These are phyloP conservation scores for Suhomyces atakaporum DNA, from an alignment of 1,139 yeast genomes.

Conservation along the genomic window DNA sequence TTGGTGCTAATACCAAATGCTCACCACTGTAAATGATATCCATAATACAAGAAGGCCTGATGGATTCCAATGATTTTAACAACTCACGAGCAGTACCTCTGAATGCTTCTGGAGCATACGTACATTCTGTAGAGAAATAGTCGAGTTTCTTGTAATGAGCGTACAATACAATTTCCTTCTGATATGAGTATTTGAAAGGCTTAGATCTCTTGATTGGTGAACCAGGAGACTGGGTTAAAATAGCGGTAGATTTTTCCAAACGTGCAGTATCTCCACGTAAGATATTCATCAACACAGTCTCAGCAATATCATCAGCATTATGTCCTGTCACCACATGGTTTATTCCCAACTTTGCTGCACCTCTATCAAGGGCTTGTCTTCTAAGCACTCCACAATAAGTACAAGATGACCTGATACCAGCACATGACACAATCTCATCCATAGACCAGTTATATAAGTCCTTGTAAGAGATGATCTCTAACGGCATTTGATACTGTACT, in stretches of 20 bases:
- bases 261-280: conserved; percentile 96
- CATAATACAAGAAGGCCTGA: conserved; percentile 89
- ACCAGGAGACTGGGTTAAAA: conserved; percentile 77
- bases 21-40: conserved; percentile 96
- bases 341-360: conserved; percentile 86
- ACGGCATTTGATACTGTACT: conserved; percentile 81
- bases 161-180: conserved; percentile 94
- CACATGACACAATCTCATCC: conserved; percentile 96
- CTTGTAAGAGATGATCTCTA: conserved; percentile 86
- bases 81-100: conserved; percentile 95
- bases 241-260: conserved; percentile 84
- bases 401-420: conserved; percentile 92
- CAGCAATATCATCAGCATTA: conserved; percentile 99
- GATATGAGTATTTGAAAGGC: conserved; percentile 94
- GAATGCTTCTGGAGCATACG: conserved; percentile 98
- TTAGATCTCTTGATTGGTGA: conserved; percentile 88
- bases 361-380: conserved; percentile 94
- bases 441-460: conserved; percentile 95
- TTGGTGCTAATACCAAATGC: conserved; percentile 66
- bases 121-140: conserved; percentile 95
- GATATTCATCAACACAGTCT: conserved; percentile 92
- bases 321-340: conserved; percentile 96
- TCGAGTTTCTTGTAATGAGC: conserved; percentile 96
- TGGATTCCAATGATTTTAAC: conserved; percentile 84
- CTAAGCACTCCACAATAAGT: conserved; percentile 98